These are phyloP conservation scores for Diaporthe ampelina DNA, from an alignment of 2,329 filamentous ascomycete genomes.

Conservation along the genomic window DNA sequence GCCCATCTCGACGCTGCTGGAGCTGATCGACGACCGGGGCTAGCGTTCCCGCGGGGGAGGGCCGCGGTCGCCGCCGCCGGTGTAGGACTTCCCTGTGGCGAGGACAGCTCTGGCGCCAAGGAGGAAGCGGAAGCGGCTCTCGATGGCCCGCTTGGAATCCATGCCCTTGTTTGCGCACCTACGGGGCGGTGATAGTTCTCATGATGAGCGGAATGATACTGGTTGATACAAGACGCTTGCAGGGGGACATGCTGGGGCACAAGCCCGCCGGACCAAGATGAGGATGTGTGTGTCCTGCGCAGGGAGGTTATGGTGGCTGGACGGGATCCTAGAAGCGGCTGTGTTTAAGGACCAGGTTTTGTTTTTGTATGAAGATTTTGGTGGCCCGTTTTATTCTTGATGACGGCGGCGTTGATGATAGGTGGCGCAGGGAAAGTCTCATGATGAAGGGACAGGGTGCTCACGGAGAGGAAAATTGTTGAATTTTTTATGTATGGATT, in stretches of 20 bases:
- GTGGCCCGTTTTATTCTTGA: neutral
- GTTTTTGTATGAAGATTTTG: neutral
- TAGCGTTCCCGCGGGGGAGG: neutral
- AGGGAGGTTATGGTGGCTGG: neutral
- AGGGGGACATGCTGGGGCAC: neutral
- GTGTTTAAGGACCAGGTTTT: neutral
- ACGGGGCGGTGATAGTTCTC: too few species aligned
- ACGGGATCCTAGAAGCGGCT: neutral
- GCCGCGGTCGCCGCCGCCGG: neutral
- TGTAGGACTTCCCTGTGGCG: neutral
- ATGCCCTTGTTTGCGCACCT: too few species aligned
- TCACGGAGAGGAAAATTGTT: neutral
- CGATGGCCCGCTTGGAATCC: too few species aligned
- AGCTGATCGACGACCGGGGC: constrained; percentile 48
- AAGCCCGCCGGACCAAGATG: neutral
- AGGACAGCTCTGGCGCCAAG: too few species aligned
- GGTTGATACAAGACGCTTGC: too few species aligned
- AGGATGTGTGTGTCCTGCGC: neutral
- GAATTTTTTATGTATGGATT: neutral
- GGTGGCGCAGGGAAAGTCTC: constrained; percentile 21
- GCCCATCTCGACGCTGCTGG: constrained; percentile 51
- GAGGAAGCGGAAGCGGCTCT: too few species aligned
- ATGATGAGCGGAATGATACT: too few species aligned
- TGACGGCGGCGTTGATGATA: constrained; percentile 3
- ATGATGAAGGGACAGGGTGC: neutral